Evolutionary conservation across 2,329 filamentous ascomycete genomes (phyloP).

Genomic region (Monilinia aucupariae): DNA sequence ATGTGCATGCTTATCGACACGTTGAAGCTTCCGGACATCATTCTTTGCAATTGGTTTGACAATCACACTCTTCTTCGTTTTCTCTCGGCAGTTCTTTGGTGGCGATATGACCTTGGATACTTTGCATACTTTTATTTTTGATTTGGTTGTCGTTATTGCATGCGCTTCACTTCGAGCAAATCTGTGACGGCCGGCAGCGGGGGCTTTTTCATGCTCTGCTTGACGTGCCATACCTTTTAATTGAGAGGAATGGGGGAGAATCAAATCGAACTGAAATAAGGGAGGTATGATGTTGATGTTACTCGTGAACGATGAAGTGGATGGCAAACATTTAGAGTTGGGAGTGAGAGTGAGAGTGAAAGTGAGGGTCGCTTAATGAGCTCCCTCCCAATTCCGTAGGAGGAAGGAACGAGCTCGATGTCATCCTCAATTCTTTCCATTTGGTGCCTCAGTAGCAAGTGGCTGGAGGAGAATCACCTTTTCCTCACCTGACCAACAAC

Average conservation of each 20-base stretch:
- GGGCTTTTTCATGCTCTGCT: neutral
- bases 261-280: neutral
- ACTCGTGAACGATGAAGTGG: neutral
- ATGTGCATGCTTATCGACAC: neutral
- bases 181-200: neutral
- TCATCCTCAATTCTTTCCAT: too few species aligned
- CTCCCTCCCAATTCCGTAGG: neutral
- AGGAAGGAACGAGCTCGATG: neutral
- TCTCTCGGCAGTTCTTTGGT: neutral
- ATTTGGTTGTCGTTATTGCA: neutral
- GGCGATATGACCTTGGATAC: neutral
- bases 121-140: neutral
- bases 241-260: too few species aligned
- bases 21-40: neutral
- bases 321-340: neutral
- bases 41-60: constrained; percentile 10
- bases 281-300: neutral
- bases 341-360: neutral
- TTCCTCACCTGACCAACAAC: too few species aligned
- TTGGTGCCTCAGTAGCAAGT: too few species aligned
- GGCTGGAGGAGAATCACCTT: too few species aligned
- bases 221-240: neutral
- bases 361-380: neutral
- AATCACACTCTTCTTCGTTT: neutral
- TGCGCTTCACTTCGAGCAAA: neutral